These are phyloP conservation scores for Phytophthora agathidicida DNA, from an alignment of 352 stramenopile species.

Conservation along the genomic window DNA sequence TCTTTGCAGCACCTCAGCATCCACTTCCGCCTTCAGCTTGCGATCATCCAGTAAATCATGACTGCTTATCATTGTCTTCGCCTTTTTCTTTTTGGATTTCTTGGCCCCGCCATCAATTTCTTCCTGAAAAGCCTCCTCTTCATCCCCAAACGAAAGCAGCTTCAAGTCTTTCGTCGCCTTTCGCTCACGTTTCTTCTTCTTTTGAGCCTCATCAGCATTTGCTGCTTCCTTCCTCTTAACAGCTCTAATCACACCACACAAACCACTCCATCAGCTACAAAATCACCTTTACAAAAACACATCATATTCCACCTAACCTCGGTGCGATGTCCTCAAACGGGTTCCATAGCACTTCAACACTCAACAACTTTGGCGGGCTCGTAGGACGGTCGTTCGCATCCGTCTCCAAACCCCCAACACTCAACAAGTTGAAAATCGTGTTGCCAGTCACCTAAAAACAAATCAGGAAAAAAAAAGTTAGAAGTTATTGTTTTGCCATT, in stretches of 20 bases:
- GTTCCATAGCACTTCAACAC: slow-evolving; percentile 93
- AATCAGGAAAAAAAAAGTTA: slow-evolving; percentile 50
- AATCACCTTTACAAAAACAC: not conserved
- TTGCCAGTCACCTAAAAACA: slow-evolving; percentile 89
- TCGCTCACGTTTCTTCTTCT: slow-evolving; percentile 83
- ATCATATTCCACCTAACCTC: slow-evolving; percentile 27
- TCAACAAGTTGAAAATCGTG: slow-evolving; percentile 98
- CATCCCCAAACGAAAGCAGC: slow-evolving; percentile 95
- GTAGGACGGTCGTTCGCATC: slow-evolving; percentile 83
- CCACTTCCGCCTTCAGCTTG: slow-evolving; percentile 68
- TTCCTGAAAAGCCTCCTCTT: slow-evolving; percentile 77
- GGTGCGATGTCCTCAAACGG: slow-evolving; percentile 96
- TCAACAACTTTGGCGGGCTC: slow-evolving; percentile 77
- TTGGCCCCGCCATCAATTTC: slow-evolving; percentile 33
- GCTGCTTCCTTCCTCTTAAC: slow-evolving; percentile 31
- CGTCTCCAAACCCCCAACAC: slow-evolving; percentile 89
- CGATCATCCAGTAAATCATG: slow-evolving; percentile 72
- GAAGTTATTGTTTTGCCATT: too few species aligned
- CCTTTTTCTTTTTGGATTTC: slow-evolving; percentile 59
- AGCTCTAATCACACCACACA: slow-evolving; percentile 19
- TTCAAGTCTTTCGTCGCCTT: slow-evolving; percentile 95
- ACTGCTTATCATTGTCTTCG: slow-evolving; percentile 76
- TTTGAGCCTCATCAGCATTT: slow-evolving; percentile 38
- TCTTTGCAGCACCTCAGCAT: slow-evolving; percentile 60
- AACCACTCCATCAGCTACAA: slow-evolving; percentile 1